phyloP scores from a whole-genome alignment of 2,329 filamentous ascomycete species.

The Paecilomyces niveus region DNA sequence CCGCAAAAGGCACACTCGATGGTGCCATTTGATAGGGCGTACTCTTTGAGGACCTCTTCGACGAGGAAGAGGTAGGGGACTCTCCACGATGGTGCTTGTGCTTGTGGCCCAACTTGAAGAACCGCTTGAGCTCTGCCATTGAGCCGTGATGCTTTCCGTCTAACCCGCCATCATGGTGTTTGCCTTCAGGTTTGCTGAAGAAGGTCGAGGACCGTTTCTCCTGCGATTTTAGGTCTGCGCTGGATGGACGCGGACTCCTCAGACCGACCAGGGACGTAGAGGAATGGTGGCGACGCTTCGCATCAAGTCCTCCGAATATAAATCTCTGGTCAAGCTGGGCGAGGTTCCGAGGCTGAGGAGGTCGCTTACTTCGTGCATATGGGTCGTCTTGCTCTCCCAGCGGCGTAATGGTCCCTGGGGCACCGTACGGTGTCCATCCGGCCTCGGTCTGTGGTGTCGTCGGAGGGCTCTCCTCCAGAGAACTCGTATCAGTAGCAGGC shows the following conservation, averaged over 20 bases:
- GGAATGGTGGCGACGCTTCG: constrained; percentile 52
- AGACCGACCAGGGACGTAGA: constrained; percentile 37
- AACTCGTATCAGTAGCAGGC: constrained; percentile 48
- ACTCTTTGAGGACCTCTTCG: constrained; percentile 51
- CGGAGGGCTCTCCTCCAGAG: constrained; percentile 57
- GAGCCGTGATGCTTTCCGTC: constrained; percentile 60
- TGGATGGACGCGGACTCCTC: constrained; percentile 41
- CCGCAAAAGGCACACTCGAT: constrained; percentile 70
- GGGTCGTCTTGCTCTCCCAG: constrained; percentile 75
- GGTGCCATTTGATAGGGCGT: constrained; percentile 46
- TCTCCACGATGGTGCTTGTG: constrained; percentile 57
- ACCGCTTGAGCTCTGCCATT: constrained; percentile 93
- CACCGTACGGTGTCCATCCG: constrained; percentile 44
- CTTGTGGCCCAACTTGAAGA: constrained; percentile 66
- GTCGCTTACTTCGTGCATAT: constrained; percentile 74
- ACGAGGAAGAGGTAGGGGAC: constrained; percentile 54
- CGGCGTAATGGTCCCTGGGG: constrained; percentile 70
- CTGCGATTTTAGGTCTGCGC: constrained; percentile 35
- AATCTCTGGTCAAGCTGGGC: constrained; percentile 72
- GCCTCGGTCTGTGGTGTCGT: constrained; percentile 46
- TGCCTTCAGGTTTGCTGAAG: constrained; percentile 47
- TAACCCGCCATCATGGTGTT: constrained; percentile 37
- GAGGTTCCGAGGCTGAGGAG: constrained; percentile 59
- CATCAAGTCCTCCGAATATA: constrained; percentile 71
- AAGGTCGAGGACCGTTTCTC: constrained; percentile 48